These are phyloP conservation scores for Fusarium floridanum DNA, from an alignment of 2,329 filamentous ascomycete species.

Conservation along the genomic window DNA sequence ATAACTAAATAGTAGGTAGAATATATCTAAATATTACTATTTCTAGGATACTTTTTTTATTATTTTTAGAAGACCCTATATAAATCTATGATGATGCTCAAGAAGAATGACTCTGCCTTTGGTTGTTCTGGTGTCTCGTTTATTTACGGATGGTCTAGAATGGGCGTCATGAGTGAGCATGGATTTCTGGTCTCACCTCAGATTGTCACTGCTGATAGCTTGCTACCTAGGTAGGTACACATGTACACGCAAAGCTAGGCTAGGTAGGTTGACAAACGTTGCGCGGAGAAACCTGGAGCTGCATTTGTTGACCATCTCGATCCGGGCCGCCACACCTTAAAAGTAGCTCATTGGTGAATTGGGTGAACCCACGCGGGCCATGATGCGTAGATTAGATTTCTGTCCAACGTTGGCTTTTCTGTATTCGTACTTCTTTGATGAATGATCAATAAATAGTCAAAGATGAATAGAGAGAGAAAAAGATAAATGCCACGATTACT, in stretches of 20 bases:
- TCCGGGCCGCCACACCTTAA: slow-evolving; percentile 36
- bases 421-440: slow-evolving; percentile 10
- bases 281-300: slow-evolving; percentile 6
- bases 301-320: slow-evolving; percentile 33
- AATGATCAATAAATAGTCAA: not conserved
- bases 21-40: not conserved
- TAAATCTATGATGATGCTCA: not conserved
- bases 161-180: not conserved
- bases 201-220: not conserved
- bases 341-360: slow-evolving; percentile 22
- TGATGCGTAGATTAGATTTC: slow-evolving; percentile 41
- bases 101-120: not conserved
- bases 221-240: not conserved
- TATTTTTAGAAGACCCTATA: not conserved
- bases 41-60: not conserved
- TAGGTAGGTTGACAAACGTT: slow-evolving; percentile 1
- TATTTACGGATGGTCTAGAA: slow-evolving; percentile 10
- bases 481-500: not conserved
- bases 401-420: slow-evolving; percentile 14
- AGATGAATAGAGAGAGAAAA: not conserved
- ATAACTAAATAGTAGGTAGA: not conserved
- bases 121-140: not conserved
- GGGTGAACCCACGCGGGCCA: slow-evolving; percentile 23
- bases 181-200: not conserved
- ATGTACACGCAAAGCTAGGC: not conserved